Evolutionary conservation across 1,284 basidiomycete genomes (phyloP).

Genomic region (Sphaerobolus stellatus): DNA sequence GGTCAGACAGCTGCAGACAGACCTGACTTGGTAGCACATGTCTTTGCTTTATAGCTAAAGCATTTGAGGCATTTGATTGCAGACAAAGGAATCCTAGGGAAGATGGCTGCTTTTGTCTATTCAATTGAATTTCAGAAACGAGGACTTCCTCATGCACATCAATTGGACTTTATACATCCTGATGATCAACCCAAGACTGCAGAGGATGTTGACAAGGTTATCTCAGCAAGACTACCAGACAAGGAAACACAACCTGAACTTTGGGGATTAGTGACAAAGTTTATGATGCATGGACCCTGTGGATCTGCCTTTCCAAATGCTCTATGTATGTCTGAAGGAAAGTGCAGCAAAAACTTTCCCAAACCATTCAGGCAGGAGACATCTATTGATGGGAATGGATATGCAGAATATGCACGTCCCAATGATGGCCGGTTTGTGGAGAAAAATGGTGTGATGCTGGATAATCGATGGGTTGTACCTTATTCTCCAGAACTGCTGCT

Average conservation of each 20-base stretch:
- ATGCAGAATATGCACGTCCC: slow-evolving; percentile 35
- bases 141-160: slow-evolving; percentile 3
- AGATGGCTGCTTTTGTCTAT: background rate
- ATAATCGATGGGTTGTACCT: slow-evolving; percentile 41
- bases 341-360: slow-evolving; percentile 43
- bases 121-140: slow-evolving; percentile 8
- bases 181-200: too few relatives aligned
- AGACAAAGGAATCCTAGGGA: background rate
- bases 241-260: slow-evolving; percentile 36
- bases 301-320: slow-evolving; percentile 30
- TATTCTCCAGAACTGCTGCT: slow-evolving; percentile 36
- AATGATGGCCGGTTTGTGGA: slow-evolving; percentile 33
- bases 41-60: background rate
- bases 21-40: slow-evolving; percentile 37
- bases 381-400: slow-evolving; percentile 35
- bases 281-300: slow-evolving; percentile 51
- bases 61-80: background rate
- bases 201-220: slow-evolving; percentile 37
- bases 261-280: slow-evolving; percentile 30
- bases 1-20: slow-evolving; percentile 41
- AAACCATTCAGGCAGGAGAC: slow-evolving; percentile 38
- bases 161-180: too few relatives aligned
- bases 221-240: slow-evolving; percentile 45
- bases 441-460: slow-evolving; percentile 20
- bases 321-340: slow-evolving; percentile 40